Evolutionary conservation across 257 asterid species (phyloP), one percentile per base, ranked within the genome.

Genomic region (Fraxinus pennsylvanica): DNA sequence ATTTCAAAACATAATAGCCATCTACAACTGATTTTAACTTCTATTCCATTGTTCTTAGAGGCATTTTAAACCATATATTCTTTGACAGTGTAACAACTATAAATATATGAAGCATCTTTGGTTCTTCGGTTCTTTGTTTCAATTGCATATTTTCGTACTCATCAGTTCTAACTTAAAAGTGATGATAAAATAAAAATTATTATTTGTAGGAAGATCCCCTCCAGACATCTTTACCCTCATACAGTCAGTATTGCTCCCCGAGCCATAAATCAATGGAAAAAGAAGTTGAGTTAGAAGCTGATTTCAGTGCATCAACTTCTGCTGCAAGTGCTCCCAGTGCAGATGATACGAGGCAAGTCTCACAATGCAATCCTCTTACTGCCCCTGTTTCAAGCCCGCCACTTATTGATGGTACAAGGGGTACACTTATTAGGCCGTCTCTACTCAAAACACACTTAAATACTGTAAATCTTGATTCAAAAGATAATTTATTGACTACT

Each of bases 141-240:
- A 35, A 35, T 25, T 17, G 27, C 71, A 73, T 72, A 38, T 70
- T 21, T 72, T 54, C 75, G 30, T 13, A 21, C 68, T 54, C 21
- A 10, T 72, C 10, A 1, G 12, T 19, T 29, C 27, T 29, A 25
- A 8, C 15, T 59, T 35, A 29, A 3, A 61, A 12, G 33, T 72
- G n/a, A 27, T 38, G 72, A 12, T 74, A 30, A 74, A 72, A 21
- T 43, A 72, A 69, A 75, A 59, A 32, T 8, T 22, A 39, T 52
- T 73, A 47, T 35, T 79, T 83, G 81, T 86, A 87, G 90, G 87
- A 78, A 69, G 74, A 75, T 71, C 71, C 68, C 52, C 25, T 2
- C 79, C 38, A 22, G 1, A 33, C 80, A 47, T n/a, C 81, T 38
- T 52, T 83, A 32, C 70, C 80, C 61, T 71, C 81, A 25, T 72